Conservation (phyloP, 2,329 filamentous ascomycete species). For the Phaeosphaeriaceae sp. region DNA sequence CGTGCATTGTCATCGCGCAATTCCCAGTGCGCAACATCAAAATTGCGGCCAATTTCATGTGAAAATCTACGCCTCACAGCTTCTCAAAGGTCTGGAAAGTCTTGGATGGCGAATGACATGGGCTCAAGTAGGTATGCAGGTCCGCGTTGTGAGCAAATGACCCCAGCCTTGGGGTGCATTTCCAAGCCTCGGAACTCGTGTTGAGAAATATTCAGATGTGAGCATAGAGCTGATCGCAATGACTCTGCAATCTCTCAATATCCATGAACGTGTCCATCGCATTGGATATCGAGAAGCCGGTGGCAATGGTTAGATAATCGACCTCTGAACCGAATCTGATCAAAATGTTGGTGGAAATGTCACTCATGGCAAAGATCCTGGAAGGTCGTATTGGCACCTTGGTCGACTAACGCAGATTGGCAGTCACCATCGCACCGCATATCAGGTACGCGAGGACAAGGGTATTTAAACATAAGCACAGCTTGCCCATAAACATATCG, state of each 20-base stretch:
- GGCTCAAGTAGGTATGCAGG: too few species aligned
- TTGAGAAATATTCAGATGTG: background rate
- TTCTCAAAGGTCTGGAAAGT: too few species aligned
- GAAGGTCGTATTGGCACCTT: background rate
- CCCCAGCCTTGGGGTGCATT: background rate
- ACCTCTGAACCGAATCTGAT: background rate
- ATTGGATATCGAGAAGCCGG: background rate
- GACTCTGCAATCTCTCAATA: background rate
- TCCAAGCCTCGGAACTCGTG: background rate
- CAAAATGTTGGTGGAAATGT: background rate
- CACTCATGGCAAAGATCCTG: background rate
- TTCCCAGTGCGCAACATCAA: too few species aligned
- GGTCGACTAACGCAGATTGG: constrained; percentile 10
- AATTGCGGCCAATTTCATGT: too few species aligned
- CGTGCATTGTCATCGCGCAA: too few species aligned
- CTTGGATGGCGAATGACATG: too few species aligned
- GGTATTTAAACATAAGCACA: constrained; percentile 5
- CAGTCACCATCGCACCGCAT: constrained; percentile 12
- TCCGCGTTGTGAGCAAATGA: background rate
- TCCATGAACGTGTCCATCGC: background rate
- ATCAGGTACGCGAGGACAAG: constrained; percentile 19
- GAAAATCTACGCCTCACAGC: too few species aligned
- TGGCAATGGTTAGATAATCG: background rate
- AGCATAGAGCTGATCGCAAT: background rate
- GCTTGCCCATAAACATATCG: background rate